These are phyloP conservation scores for Cladophialophora chaetospira DNA, from an alignment of 2,329 filamentous ascomycete species.

Conservation along the genomic window DNA sequence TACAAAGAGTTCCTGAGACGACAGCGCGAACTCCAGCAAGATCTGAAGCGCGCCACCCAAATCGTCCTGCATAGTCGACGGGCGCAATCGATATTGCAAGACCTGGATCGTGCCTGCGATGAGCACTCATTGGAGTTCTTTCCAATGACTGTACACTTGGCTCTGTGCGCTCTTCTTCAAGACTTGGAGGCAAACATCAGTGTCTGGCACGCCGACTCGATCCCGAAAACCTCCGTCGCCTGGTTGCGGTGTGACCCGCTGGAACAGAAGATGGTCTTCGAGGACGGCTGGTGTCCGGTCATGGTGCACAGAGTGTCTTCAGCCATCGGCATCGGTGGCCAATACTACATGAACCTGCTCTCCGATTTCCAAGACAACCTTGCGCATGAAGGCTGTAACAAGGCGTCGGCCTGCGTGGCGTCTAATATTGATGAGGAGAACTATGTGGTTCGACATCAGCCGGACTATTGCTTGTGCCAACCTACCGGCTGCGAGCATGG, in stretches of 20 bases:
- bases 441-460: background rate
- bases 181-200: background rate
- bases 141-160: background rate
- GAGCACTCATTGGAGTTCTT: background rate
- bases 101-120: background rate
- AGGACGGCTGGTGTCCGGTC: conserved; percentile 1
- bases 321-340: background rate
- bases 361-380: background rate
- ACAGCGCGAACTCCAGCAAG: background rate
- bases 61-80: background rate
- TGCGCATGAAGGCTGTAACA: background rate
- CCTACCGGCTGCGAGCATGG: background rate
- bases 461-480: background rate
- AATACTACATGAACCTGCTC: background rate
- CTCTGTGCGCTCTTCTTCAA: background rate
- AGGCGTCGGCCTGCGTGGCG: background rate
- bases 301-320: background rate
- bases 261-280: background rate
- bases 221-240: background rate
- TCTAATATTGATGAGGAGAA: background rate
- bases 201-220: background rate
- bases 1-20: background rate
- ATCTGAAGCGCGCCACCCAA: background rate
- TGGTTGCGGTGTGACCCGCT: background rate
- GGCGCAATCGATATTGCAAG: background rate